These are phyloP conservation scores for Aspergillus felis DNA, from an alignment of 2,329 filamentous ascomycete species.

Conservation along the genomic window DNA sequence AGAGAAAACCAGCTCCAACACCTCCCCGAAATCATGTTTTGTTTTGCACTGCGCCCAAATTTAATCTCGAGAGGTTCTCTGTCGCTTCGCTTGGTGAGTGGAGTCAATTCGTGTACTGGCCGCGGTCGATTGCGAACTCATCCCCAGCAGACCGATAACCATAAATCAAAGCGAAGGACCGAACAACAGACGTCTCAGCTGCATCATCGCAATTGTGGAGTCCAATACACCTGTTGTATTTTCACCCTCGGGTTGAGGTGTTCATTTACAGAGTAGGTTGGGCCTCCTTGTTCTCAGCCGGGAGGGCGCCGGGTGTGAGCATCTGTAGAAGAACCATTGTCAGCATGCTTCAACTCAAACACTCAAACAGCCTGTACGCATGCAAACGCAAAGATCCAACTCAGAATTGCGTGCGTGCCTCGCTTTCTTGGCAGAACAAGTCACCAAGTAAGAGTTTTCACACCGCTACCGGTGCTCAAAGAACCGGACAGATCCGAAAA, in stretches of 20 bases:
- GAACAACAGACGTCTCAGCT: not conserved
- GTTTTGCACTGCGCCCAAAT: not conserved
- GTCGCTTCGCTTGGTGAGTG: not conserved
- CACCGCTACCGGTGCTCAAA: not conserved
- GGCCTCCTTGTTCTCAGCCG: conserved; percentile 25
- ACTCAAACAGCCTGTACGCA: not conserved
- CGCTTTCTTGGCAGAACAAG: not conserved
- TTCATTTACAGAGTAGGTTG: conserved; percentile 37
- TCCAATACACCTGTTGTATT: conserved; percentile 15
- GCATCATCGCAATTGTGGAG: conserved; percentile 4
- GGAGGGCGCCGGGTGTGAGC: conserved; percentile 37
- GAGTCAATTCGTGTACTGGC: not conserved
- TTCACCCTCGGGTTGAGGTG: conserved; percentile 15
- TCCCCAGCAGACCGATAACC: not conserved
- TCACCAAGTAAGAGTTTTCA: conserved; percentile 7
- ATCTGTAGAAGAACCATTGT: conserved; percentile 25
- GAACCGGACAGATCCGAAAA: not conserved
- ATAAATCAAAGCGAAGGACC: not conserved
- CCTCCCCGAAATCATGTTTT: not conserved
- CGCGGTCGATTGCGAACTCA: too few species aligned
- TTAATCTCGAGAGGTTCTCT: not conserved
- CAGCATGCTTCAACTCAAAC: not conserved
- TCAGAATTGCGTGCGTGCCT: not conserved
- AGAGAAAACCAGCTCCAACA: not conserved
- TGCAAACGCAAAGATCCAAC: not conserved